These are phyloP conservation scores for Penicillium rolfsii DNA, from an alignment of 2,329 filamentous ascomycete species.

Conservation along the genomic window DNA sequence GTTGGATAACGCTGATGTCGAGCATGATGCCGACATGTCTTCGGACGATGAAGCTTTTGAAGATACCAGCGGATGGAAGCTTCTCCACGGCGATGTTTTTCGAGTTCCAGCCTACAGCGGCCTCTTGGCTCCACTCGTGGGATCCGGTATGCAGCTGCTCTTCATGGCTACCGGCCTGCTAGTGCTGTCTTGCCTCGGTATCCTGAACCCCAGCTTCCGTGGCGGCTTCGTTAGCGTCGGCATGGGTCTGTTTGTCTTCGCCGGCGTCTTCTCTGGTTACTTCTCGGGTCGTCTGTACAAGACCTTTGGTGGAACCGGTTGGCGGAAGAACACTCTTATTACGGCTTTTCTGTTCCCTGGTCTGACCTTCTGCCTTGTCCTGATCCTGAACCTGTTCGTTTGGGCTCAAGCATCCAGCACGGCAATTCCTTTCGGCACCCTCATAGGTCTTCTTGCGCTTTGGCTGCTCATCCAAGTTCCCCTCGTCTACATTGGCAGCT, in stretches of 20 bases:
- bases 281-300: conserved; percentile 82
- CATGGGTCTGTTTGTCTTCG: conserved; percentile 79
- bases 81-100: conserved; percentile 87
- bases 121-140: conserved; percentile 77
- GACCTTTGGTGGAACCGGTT: conserved; percentile 76
- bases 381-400: conserved; percentile 84
- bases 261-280: conserved; percentile 82
- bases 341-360: conserved; percentile 81
- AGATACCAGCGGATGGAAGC: conserved; percentile 84
- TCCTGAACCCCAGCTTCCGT: conserved; percentile 85
- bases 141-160: conserved; percentile 83
- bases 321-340: conserved; percentile 74
- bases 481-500: conserved; percentile 78
- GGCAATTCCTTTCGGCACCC: conserved; percentile 79
- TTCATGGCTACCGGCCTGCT: conserved; percentile 78
- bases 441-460: conserved; percentile 71
- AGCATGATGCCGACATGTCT: conserved; percentile 59
- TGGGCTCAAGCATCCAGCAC: conserved; percentile 90
- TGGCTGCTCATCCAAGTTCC: conserved; percentile 88
- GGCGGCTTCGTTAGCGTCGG: conserved; percentile 86
- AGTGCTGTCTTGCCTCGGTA: conserved; percentile 71
- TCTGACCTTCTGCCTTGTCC: conserved; percentile 72
- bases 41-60: conserved; percentile 75
- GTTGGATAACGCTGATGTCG: conserved; percentile 59
- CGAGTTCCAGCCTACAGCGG: conserved; percentile 70